Evolutionary conservation across 2,329 filamentous ascomycete species (phyloP).

Genomic region (Curvularia spicifera): DNA sequence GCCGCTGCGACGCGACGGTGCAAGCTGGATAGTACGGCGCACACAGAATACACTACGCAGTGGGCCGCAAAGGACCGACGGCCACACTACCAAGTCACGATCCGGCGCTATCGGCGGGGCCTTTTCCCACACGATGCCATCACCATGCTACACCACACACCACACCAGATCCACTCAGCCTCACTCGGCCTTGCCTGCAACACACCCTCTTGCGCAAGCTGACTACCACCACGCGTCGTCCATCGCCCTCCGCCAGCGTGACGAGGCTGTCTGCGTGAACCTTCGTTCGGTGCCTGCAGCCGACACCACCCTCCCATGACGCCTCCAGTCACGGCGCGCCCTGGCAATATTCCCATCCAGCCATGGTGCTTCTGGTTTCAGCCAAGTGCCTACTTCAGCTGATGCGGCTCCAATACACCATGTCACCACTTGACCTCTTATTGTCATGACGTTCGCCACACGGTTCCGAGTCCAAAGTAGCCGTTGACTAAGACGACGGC

Average conservation of each 20-base stretch:
- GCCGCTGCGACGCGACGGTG: constrained; percentile 23
- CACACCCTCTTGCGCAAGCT: constrained; percentile 29
- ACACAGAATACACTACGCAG: neutral
- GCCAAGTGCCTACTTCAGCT: constrained; percentile 30
- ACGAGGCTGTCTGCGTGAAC: constrained; percentile 38
- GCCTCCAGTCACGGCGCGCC: constrained; percentile 5
- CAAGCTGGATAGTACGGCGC: constrained; percentile 9
- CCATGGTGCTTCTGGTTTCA: constrained; percentile 7
- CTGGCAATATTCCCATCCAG: neutral
- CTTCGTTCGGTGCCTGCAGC: constrained; percentile 29
- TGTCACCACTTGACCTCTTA: constrained; percentile 12
- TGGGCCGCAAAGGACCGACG: constrained; percentile 16
- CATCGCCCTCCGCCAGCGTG: constrained; percentile 5
- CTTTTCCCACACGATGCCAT: constrained; percentile 26
- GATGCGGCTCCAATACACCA: constrained; percentile 36
- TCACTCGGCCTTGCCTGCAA: constrained; percentile 30
- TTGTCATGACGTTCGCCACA: constrained; percentile 15
- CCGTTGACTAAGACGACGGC: constrained; percentile 8
- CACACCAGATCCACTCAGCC: constrained; percentile 28
- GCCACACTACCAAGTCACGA: constrained; percentile 4
- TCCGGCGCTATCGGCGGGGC: constrained; percentile 28
- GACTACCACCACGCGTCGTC: constrained; percentile 31
- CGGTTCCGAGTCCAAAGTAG: neutral
- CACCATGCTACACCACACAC: constrained; percentile 16
- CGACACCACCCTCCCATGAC: constrained; percentile 7